Conservation (phyloP, 345 rosid species). For the Acer yangbiense region DNA sequence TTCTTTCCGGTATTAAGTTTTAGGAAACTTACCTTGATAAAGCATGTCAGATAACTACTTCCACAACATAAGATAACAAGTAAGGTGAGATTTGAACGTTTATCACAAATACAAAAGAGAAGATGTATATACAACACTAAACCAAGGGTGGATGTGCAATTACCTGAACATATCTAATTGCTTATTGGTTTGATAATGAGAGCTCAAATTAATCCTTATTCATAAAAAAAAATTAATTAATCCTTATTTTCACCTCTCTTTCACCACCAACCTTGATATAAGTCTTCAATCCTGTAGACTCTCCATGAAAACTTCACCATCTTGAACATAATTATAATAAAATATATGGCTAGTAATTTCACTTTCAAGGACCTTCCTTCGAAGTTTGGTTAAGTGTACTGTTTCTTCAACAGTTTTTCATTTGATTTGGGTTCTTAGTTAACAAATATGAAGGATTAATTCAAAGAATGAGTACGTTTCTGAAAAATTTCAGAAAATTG, state of each 20-base stretch:
- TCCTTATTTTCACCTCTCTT: slow-evolving; percentile 15
- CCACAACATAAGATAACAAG: too few relatives aligned
- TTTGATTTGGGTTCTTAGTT: background rate
- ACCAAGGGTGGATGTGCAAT: too few relatives aligned
- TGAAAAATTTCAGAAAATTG: too few relatives aligned
- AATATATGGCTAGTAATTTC: background rate
- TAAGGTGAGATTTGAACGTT: background rate
- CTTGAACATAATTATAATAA: background rate
- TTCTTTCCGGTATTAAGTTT: background rate
- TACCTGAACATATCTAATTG: too few relatives aligned
- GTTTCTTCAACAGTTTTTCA: background rate
- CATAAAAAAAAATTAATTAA: too few relatives aligned
- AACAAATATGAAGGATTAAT: too few relatives aligned
- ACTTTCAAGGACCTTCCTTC: background rate
- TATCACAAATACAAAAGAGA: too few relatives aligned
- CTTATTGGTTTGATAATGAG: too few relatives aligned
- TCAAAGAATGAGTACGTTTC: too few relatives aligned
- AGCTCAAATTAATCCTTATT: background rate
- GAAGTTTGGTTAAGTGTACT: background rate
- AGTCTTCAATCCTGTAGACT: slow-evolving; percentile 12
- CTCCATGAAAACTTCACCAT: background rate
- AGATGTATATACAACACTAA: too few relatives aligned
- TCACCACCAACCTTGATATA: slow-evolving; percentile 53
- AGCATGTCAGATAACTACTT: too few relatives aligned
- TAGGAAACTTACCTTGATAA: background rate